These are phyloP conservation scores for Neurospora sp. DNA, from an alignment of 495 filamentous ascomycete species.

Conservation along the genomic window DNA sequence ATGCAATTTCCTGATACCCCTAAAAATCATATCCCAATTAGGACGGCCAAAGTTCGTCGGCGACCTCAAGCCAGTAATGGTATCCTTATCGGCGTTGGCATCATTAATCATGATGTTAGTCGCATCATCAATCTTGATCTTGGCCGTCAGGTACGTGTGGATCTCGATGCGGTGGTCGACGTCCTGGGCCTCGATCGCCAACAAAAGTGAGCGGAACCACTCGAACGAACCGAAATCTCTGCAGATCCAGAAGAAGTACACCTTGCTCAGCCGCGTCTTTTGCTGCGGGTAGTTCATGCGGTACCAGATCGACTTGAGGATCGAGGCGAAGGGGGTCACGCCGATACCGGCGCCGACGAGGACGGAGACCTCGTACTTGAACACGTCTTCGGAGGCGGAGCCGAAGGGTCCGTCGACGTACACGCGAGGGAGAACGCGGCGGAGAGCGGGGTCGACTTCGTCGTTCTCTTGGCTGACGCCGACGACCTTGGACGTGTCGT, in stretches of 20 bases:
- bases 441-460: constrained; percentile 57
- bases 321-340: constrained; percentile 66
- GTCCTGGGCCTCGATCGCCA: constrained; percentile 76
- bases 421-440: constrained; percentile 58
- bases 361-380: constrained; percentile 65
- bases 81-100: constrained; percentile 65
- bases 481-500: constrained; percentile 49
- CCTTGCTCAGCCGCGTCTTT: constrained; percentile 62
- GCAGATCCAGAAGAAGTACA: constrained; percentile 84
- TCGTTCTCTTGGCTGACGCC: constrained; percentile 48
- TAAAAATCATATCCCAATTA: constrained; percentile 74
- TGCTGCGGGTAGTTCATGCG: constrained; percentile 73
- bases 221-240: constrained; percentile 69
- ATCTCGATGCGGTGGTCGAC: constrained; percentile 73
- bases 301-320: constrained; percentile 80
- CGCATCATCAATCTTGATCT: constrained; percentile 69
- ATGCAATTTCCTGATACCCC: constrained; percentile 64
- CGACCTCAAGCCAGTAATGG: constrained; percentile 63
- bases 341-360: constrained; percentile 64
- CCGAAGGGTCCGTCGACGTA: constrained; percentile 74
- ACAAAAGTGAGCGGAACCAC: constrained; percentile 70
- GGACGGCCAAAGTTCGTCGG: constrained; percentile 71
- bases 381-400: constrained; percentile 66
- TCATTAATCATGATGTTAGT: constrained; percentile 82
- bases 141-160: constrained; percentile 61